Evolutionary conservation across 805 yeast species (phyloP).

Genomic region (Blastobotrys terrestris): DNA sequence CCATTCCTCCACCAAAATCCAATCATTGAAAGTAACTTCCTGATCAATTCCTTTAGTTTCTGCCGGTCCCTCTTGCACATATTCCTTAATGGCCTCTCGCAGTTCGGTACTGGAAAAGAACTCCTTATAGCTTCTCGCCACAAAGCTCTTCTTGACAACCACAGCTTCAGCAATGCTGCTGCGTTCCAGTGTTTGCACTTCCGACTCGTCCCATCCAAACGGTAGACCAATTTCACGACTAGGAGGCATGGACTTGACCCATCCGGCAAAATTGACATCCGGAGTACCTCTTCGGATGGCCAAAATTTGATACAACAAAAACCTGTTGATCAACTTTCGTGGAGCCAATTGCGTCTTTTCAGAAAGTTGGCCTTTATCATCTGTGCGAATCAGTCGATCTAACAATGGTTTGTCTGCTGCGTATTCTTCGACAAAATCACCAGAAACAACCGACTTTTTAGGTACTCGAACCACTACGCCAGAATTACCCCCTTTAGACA

Average conservation of each 20-base stretch:
- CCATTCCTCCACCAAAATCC: constrained; percentile 33
- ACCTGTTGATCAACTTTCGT: constrained; percentile 12
- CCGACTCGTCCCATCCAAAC: constrained; percentile 24
- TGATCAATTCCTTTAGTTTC: not conserved
- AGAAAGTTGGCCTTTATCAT: constrained; percentile 5
- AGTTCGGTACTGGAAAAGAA: constrained; percentile 13
- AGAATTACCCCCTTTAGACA: not conserved
- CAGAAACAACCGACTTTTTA: constrained; percentile 10
- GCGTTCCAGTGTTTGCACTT: constrained; percentile 19
- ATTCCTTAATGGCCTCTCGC: constrained; percentile 10
- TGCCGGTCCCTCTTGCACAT: constrained; percentile 10
- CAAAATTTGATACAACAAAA: constrained; percentile 16
- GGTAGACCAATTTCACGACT: constrained; percentile 26
- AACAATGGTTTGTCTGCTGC: constrained; percentile 8
- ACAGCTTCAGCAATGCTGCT: constrained; percentile 26
- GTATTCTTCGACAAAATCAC: constrained; percentile 9
- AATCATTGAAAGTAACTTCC: constrained; percentile 20
- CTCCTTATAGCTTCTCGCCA: constrained; percentile 20
- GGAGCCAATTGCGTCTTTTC: constrained; percentile 10
- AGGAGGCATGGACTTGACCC: constrained; percentile 26
- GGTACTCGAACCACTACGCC: constrained; percentile 10
- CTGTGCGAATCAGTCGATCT: constrained; percentile 4
- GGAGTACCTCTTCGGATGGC: constrained; percentile 15
- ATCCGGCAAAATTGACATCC: constrained; percentile 16
- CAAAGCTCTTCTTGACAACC: constrained; percentile 17